Percentiles rank a stretch among this genome's conserved stretches.
phyloP scores from a whole-genome alignment of 116 monocot genomes.

The Cymodocea nodosa region DNA sequence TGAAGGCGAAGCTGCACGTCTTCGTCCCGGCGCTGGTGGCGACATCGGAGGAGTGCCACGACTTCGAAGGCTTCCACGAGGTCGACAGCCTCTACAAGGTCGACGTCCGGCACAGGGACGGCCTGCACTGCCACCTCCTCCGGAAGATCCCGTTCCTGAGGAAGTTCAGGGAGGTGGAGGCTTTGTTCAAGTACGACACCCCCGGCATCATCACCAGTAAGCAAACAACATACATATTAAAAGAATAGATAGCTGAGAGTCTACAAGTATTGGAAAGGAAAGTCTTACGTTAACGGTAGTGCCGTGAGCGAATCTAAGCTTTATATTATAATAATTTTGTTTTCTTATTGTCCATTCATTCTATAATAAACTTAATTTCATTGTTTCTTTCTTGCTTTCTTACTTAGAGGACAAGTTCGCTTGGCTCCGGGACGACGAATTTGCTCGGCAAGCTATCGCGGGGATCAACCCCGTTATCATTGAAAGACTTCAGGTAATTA shows the following conservation, averaged over 20 bases:
- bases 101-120: conserved; percentile 31
- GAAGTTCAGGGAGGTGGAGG: conserved; percentile 42
- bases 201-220: conserved; percentile 67
- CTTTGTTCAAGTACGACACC: conserved; percentile 48
- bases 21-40: conserved; percentile 45
- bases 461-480: conserved; percentile 81
- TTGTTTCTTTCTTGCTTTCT: not conserved
- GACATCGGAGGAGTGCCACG: conserved; percentile 26
- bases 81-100: conserved; percentile 79
- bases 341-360: no score
- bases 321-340: no score
- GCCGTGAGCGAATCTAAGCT: no score
- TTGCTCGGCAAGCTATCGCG: conserved; percentile 58
- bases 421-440: conserved; percentile 82
- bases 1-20: conserved; percentile 61
- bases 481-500: conserved; percentile 39
- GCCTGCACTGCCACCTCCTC: conserved; percentile 38
- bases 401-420: conserved; percentile 81
- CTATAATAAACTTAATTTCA: no score
- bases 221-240: not conserved
- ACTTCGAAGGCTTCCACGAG: conserved; percentile 61
- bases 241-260: no score
- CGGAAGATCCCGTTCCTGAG: conserved; percentile 41
- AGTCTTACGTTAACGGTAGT: no score
- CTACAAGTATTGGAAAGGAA: no score